Evolutionary conservation across 2,329 filamentous ascomycete species (phyloP).

Genomic region (Elsinoe necatrix): DNA sequence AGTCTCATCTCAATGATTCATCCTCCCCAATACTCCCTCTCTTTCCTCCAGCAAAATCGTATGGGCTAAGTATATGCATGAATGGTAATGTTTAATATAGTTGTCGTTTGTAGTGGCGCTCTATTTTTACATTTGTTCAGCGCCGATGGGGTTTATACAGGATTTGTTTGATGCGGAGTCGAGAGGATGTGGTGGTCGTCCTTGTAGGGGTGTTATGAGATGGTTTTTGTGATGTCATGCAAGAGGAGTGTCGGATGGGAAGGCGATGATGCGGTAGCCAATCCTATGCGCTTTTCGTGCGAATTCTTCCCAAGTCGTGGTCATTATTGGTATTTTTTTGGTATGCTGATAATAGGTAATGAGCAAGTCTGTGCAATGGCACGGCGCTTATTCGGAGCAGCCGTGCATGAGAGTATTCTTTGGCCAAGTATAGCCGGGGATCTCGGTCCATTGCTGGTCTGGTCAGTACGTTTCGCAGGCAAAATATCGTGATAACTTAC

Average conservation of each 20-base stretch:
- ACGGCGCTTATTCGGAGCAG: slow-evolving; percentile 32
- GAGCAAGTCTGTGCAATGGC: neutral
- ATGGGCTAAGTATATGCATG: neutral
- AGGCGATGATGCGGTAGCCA: neutral
- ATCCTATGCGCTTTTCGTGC: neutral
- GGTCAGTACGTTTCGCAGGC: slow-evolving; percentile 6
- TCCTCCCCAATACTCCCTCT: neutral
- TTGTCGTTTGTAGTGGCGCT: neutral
- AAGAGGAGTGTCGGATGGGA: neutral
- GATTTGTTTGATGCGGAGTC: neutral
- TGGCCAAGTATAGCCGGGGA: slow-evolving; percentile 50
- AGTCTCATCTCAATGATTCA: neutral
- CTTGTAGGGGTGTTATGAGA: neutral
- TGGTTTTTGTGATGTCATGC: neutral
- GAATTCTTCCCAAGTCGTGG: neutral
- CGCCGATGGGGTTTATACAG: neutral
- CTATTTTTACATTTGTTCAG: neutral
- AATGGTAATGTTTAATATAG: neutral
- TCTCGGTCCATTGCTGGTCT: slow-evolving; percentile 29
- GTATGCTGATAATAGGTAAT: neutral
- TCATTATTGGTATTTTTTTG: neutral
- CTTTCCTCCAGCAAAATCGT: neutral
- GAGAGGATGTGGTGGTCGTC: neutral
- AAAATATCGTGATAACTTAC: slow-evolving; percentile 34
- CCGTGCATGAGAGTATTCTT: slow-evolving; percentile 53